Evolutionary conservation across 495 filamentous ascomycete species (phyloP), one percentile per base, ranked within the genome.

Genomic region (Peziza echinospora): DNA sequence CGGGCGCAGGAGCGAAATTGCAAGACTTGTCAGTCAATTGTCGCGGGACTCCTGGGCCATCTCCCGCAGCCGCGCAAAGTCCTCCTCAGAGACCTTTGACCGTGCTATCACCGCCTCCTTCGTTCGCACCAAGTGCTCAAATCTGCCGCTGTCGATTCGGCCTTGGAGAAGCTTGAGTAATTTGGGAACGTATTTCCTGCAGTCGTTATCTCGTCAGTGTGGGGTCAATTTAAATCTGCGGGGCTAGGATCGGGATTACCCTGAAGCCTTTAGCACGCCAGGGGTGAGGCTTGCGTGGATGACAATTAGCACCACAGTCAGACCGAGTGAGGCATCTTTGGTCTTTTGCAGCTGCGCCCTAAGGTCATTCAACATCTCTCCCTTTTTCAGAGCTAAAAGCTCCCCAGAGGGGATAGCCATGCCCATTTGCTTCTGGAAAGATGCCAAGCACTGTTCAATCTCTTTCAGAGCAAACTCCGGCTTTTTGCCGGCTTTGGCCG

Each of bases 151-250:
- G 51, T 24, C 30, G 4, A 37, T 5, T 7, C 19, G 13, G 45
- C 47, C 24, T 30, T 53, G 54, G 21, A 57, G 42, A 16, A 57
- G 53, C 34, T 56, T 57, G 5, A 58, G 41, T 2, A 58, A 34
- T 43, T 56, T 58, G 24, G 55, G 55, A 13, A 58, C 55, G 17
- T 58, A 57, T 55, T 58, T 57, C 41, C 55, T 58, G 50, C 49
- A 25, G 13, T 5, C 1, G 3, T 1, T 48, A 19, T 40, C 34
- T 22, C 43, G 42, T n/a, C 39, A 41, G 42, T 24, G 30, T 26
- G 26, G 44, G 25, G 45, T 21, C 37, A 11, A 11, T 47, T 41
- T 21, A 22, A 40, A 39, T 16, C 47, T 47, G 21, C 21, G 46
- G 44, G 44, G 48, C 17, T 46, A 6, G 30, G n/a, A n/a, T 40